These are phyloP conservation scores for Funneliformis mosseae DNA, from an alignment of 192 early-diverging fungal species.

Conservation along the genomic window DNA sequence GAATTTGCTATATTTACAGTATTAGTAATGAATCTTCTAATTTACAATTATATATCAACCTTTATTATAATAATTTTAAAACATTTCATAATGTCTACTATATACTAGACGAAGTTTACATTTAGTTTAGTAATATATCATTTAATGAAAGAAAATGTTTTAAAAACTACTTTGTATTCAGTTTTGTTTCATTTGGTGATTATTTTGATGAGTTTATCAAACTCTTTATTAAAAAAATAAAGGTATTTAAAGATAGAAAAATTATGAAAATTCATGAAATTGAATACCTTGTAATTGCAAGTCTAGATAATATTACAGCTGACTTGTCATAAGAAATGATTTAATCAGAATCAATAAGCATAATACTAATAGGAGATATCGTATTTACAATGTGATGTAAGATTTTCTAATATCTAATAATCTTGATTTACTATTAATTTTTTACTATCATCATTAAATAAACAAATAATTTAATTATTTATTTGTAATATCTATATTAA, in stretches of 20 bases:
- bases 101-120: not conserved
- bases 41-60: constrained; percentile 1
- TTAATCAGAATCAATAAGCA: not conserved
- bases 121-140: not conserved
- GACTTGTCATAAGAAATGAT: constrained; percentile 9
- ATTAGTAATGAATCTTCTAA: not conserved
- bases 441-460: not conserved
- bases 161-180: not conserved
- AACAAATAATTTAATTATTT: not conserved
- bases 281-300: constrained; percentile 2
- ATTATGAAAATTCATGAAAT: not conserved
- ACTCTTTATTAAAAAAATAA: not conserved
- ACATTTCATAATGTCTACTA: not conserved
- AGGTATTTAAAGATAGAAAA: not conserved
- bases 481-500: not conserved
- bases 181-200: not conserved
- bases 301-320: not conserved
- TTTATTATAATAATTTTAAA: not conserved
- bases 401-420: not conserved
- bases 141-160: not conserved
- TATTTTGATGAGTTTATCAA: constrained; percentile 4
- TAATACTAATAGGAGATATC: not conserved
- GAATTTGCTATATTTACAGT: not conserved
- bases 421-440: not conserved
- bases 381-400: not conserved